Percentiles rank a stretch among this genome's conserved stretches.
phyloP scores from a whole-genome alignment of 495 filamentous ascomycete species.

The Darksidea phi region DNA sequence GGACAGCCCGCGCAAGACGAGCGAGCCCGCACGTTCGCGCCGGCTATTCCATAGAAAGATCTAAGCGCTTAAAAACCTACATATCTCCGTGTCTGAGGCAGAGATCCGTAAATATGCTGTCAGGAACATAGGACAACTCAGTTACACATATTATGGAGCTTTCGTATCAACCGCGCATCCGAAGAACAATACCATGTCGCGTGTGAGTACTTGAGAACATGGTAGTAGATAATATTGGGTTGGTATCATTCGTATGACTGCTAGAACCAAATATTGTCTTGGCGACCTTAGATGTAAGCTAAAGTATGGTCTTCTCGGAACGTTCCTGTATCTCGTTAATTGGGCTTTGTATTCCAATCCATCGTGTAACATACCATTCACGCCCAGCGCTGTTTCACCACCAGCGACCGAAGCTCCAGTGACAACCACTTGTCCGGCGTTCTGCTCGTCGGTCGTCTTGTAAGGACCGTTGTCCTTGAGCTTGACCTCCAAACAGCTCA shows the following conservation, averaged over 20 bases:
- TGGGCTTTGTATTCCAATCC: neutral
- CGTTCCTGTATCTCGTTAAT: constrained; percentile 17
- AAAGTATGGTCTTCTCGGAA: constrained; percentile 40
- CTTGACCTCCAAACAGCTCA: constrained; percentile 76
- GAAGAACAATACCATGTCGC: neutral
- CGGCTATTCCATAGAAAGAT: too few species aligned
- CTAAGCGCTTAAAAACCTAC: too few species aligned
- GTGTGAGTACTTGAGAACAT: neutral
- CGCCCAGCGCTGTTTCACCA: constrained; percentile 57
- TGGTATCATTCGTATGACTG: neutral
- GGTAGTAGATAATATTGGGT: neutral
- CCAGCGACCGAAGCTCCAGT: constrained; percentile 67
- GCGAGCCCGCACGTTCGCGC: too few species aligned
- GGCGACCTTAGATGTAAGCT: constrained; percentile 32
- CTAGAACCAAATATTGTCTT: neutral
- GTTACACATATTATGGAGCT: too few species aligned
- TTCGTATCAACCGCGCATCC: too few species aligned
- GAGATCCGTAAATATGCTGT: too few species aligned
- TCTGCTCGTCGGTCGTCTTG: constrained; percentile 57
- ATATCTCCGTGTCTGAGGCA: too few species aligned
- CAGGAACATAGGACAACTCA: too few species aligned
- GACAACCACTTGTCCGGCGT: constrained; percentile 65
- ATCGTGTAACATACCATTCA: constrained; percentile 38
- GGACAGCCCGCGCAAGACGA: too few species aligned
- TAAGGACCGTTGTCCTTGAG: constrained; percentile 59